These are phyloP conservation scores for Ceratocystis ficicola DNA, from an alignment of 2,329 filamentous ascomycete genomes.

Conservation along the genomic window DNA sequence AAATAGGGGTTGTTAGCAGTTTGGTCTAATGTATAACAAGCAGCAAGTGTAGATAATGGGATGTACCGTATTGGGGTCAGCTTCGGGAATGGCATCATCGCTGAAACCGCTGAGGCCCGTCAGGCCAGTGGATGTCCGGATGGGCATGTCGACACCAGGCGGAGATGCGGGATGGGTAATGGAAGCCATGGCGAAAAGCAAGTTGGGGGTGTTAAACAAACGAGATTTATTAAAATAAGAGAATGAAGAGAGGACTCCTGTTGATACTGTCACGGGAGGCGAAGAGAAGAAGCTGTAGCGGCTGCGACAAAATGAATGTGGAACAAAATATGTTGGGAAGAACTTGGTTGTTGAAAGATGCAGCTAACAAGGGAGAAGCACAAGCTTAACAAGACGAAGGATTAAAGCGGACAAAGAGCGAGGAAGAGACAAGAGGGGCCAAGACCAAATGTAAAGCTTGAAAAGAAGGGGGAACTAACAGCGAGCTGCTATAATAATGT, in stretches of 20 bases:
- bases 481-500: slow-evolving; percentile 10
- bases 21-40: neutral
- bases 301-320: neutral
- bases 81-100: slow-evolving; percentile 48
- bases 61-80: slow-evolving; percentile 46
- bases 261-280: neutral
- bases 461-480: slow-evolving; percentile 1
- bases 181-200: slow-evolving; percentile 17
- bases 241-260: neutral
- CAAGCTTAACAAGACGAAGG: slow-evolving; percentile 1
- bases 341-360: slow-evolving; percentile 1
- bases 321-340: slow-evolving; percentile 7
- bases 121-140: slow-evolving; percentile 18
- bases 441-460: slow-evolving; percentile 5
- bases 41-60: neutral
- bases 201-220: neutral
- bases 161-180: slow-evolving; percentile 15
- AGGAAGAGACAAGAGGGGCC: slow-evolving; percentile 11
- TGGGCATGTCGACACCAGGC: slow-evolving; percentile 12
- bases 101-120: slow-evolving; percentile 32
- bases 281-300: neutral
- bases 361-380: neutral
- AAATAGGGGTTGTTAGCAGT: neutral
- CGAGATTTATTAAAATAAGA: slow-evolving; percentile 22
- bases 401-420: neutral